Evolutionary conservation across 176 grass and related monocot genomes (phyloP).

Genomic region (Aegilops bicornis): DNA sequence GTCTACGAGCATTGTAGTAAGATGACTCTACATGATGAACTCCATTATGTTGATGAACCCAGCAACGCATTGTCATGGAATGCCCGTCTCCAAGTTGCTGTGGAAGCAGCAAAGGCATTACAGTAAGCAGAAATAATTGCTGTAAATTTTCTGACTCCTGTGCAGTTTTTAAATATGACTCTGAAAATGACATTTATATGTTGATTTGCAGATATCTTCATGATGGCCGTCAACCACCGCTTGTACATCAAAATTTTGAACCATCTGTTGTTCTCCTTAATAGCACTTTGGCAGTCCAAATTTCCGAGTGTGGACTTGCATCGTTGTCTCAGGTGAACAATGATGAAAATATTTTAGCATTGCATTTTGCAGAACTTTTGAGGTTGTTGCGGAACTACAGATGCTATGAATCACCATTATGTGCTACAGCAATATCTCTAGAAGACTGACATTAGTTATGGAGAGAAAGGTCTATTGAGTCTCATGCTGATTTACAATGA

Average conservation of each 20-base stretch:
- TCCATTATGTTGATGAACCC: slow-evolving; percentile 68
- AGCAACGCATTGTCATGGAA: slow-evolving; percentile 72
- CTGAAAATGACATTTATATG: slow-evolving; percentile 18
- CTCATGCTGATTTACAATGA: neutral
- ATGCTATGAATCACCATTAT: neutral
- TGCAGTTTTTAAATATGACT: slow-evolving; percentile 19
- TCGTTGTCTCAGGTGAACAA: slow-evolving; percentile 65
- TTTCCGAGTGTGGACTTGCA: slow-evolving; percentile 81
- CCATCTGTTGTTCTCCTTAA: slow-evolving; percentile 78
- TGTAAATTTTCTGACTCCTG: neutral
- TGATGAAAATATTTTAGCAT: slow-evolving; percentile 3
- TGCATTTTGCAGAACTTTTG: neutral
- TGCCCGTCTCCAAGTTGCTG: slow-evolving; percentile 71
- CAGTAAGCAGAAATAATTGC: slow-evolving; percentile 59
- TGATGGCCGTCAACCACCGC: slow-evolving; percentile 60
- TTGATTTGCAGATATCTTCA: slow-evolving; percentile 84
- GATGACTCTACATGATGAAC: slow-evolving; percentile 81
- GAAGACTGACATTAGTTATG: slow-evolving; percentile 5
- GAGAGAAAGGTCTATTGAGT: neutral
- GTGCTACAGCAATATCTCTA: neutral
- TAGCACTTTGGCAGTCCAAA: slow-evolving; percentile 61
- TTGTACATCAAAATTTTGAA: slow-evolving; percentile 89
- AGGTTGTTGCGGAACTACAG: neutral
- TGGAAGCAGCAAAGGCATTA: slow-evolving; percentile 85
- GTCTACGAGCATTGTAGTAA: slow-evolving; percentile 81